Conservation (phyloP, 345 rosid genomes). For the Aethionema arabicum region DNA sequence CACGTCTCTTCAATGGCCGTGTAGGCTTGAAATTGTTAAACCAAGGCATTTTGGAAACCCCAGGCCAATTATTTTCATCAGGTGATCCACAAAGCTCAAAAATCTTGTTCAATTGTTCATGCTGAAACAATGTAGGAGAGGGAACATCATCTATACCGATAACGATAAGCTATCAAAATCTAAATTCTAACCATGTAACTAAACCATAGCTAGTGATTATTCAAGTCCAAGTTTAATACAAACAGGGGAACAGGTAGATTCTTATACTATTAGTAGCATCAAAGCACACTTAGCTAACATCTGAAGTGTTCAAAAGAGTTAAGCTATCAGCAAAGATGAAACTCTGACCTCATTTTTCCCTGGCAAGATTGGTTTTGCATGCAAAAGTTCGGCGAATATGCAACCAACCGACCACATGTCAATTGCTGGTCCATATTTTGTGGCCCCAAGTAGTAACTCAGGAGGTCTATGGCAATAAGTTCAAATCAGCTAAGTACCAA, state of each 20-base stretch:
- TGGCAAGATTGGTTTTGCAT: conserved; percentile 78
- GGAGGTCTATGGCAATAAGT: conserved; percentile 58
- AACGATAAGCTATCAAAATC: neutral
- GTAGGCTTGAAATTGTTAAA: conserved; percentile 58
- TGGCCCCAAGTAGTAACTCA: conserved; percentile 81
- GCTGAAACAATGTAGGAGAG: conserved; percentile 38
- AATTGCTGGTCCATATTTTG: conserved; percentile 83
- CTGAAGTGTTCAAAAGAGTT: conserved; percentile 1
- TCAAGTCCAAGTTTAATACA: neutral
- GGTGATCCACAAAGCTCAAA: conserved; percentile 75
- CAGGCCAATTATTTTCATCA: conserved; percentile 69
- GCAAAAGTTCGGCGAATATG: conserved; percentile 79
- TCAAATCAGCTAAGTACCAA: conserved; percentile 19
- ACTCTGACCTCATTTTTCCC: conserved; percentile 68
- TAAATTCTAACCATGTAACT: neutral
- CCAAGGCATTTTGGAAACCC: conserved; percentile 68
- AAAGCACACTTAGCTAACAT: neutral
- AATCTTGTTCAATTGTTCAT: conserved; percentile 65
- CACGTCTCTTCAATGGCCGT: conserved; percentile 62
- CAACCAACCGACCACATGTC: conserved; percentile 98
- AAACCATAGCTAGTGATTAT: neutral
- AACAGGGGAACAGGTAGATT: conserved; percentile 18
- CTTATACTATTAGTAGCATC: conserved; percentile 13
- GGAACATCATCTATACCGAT: neutral
- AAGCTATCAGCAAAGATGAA: neutral